Percentiles rank a stretch among this genome's conserved stretches.
These are phyloP conservation scores for Fusarium longipes DNA, from an alignment of 2,329 filamentous ascomycete species.

Conservation along the genomic window DNA sequence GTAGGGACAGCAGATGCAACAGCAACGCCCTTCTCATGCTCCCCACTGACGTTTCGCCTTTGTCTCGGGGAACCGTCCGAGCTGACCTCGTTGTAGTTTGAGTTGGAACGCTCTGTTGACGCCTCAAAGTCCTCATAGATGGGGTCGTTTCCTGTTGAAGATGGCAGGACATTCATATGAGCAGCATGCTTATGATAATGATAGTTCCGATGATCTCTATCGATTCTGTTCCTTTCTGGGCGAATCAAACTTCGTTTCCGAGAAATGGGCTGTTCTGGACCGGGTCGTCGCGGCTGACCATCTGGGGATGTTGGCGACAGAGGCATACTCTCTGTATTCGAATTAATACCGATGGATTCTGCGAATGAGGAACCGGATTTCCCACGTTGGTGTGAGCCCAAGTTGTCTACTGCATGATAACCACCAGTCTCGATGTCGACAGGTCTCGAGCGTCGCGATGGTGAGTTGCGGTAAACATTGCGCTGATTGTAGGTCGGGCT, in stretches of 20 bases:
- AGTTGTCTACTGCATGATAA: conserved; percentile 57
- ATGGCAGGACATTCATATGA: conserved; percentile 90
- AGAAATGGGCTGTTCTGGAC: conserved; percentile 54
- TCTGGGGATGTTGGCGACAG: conserved; percentile 59
- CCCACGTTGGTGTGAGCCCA: conserved; percentile 64
- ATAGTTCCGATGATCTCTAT: conserved; percentile 91
- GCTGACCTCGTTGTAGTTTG: conserved; percentile 58
- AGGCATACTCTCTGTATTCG: conserved; percentile 65
- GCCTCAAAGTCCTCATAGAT: conserved; percentile 82
- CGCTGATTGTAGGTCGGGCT: conserved; percentile 70
- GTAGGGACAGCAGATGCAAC: conserved; percentile 49
- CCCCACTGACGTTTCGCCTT: conserved; percentile 50
- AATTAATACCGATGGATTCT: conserved; percentile 68
- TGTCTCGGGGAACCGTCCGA: conserved; percentile 59
- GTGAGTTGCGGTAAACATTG: conserved; percentile 74
- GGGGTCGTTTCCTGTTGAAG: conserved; percentile 91
- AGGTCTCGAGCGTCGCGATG: conserved; percentile 72
- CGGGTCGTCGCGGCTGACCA: conserved; percentile 48
- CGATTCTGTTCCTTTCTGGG: conserved; percentile 87
- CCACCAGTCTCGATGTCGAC: conserved; percentile 77
- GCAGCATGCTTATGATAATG: conserved; percentile 95
- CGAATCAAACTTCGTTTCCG: conserved; percentile 90
- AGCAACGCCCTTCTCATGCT: conserved; percentile 50
- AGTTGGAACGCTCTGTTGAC: conserved; percentile 65
- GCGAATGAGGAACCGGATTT: conserved; percentile 68